Conservation (phyloP, 1,139 yeast species). For the Arxiozyma slooffiae region DNA sequence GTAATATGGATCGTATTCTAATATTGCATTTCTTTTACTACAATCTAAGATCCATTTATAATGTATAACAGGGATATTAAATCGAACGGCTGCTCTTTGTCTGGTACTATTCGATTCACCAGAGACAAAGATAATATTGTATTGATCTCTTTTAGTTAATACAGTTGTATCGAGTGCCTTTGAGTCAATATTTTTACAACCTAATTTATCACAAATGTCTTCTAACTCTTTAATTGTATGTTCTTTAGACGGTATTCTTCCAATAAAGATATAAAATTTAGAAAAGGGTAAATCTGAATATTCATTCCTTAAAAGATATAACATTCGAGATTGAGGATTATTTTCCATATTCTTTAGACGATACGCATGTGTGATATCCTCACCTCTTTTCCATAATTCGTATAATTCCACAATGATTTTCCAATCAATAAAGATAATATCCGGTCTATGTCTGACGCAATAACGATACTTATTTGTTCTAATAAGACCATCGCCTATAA, state of each 20-base stretch:
- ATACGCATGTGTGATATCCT: conserved; percentile 18
- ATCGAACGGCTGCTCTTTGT: conserved; percentile 23
- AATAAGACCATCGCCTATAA: conserved; percentile 16
- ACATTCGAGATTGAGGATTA: conserved; percentile 11
- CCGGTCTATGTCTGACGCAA: conserved; percentile 23
- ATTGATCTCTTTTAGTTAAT: conserved; percentile 7
- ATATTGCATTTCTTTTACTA: conserved; percentile 47
- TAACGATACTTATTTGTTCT: conserved; percentile 24
- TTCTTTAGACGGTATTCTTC: conserved; percentile 16
- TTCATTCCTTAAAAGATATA: conserved; percentile 14
- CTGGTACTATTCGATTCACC: conserved; percentile 23
- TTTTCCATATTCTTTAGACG: conserved; percentile 7
- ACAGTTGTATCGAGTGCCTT: conserved; percentile 20
- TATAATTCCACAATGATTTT: conserved; percentile 18
- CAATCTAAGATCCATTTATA: conserved; percentile 70
- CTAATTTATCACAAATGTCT: conserved; percentile 14
- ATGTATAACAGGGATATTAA: conserved; percentile 47
- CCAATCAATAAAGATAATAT: conserved; percentile 22
- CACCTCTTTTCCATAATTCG: conserved; percentile 27
- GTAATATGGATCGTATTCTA: conserved; percentile 43
- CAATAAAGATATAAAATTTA: conserved; percentile 24
- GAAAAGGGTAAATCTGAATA: conserved; percentile 19
- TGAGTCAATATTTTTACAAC: conserved; percentile 11
- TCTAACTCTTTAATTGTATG: conserved; percentile 15
- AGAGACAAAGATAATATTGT: conserved; percentile 21